phyloP scores from a whole-genome alignment of 495 filamentous ascomycete genomes.

The Cudoniella acicularis region DNA sequence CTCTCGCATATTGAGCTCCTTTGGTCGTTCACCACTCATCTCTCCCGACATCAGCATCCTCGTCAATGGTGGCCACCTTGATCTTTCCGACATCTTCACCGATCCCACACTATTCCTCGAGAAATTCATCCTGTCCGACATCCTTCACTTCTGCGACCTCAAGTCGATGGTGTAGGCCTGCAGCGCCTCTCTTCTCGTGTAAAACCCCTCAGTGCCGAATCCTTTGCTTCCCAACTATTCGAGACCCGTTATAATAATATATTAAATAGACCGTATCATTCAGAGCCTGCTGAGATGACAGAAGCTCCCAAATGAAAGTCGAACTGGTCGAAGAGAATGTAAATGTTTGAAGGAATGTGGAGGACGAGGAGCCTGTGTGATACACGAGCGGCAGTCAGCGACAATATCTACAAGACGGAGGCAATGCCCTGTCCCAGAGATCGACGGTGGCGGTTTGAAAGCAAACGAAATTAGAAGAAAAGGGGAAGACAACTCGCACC shows the following conservation, averaged over 20 bases:
- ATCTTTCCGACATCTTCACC: conserved; percentile 51
- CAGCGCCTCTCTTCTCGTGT: background rate
- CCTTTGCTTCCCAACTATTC: conserved; percentile 3
- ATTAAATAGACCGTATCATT: conserved; percentile 29
- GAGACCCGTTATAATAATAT: background rate
- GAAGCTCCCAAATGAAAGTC: conserved; percentile 28
- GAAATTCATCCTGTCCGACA: conserved; percentile 36
- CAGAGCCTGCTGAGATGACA: conserved; percentile 57
- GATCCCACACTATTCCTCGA: conserved; percentile 25
- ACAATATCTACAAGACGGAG: conserved; percentile 25
- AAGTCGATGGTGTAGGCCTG: conserved; percentile 18
- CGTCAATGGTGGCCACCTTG: conserved; percentile 67
- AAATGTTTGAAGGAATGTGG: conserved; percentile 22
- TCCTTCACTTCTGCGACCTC: conserved; percentile 28
- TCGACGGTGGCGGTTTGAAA: background rate
- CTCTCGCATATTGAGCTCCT: conserved; percentile 50
- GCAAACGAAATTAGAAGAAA: conserved; percentile 30
- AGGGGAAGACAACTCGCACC: conserved; percentile 50
- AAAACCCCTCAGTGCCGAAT: conserved; percentile 4
- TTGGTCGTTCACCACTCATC: conserved; percentile 60
- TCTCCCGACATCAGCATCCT: conserved; percentile 67
- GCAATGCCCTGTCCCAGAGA: conserved; percentile 13
- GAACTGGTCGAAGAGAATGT: conserved; percentile 27
- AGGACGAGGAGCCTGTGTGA: conserved; percentile 33
- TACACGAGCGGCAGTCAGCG: conserved; percentile 33